Conservation (phyloP, 2,329 filamentous ascomycete species). For the Cladosporium sp. region DNA sequence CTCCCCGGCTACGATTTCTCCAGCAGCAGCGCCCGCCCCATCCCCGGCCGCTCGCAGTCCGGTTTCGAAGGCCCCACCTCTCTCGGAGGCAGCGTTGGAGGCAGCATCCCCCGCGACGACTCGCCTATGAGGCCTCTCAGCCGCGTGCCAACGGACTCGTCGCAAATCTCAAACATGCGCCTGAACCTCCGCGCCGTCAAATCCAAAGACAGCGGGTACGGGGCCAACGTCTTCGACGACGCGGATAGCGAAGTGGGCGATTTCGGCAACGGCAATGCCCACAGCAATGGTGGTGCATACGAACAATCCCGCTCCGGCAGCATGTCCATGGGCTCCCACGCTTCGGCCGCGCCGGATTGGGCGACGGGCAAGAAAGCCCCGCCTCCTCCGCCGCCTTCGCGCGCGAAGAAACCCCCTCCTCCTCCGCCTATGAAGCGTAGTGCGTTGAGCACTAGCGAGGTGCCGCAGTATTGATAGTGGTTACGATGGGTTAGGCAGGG, state of each 20-base stretch:
- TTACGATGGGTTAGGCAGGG: too few species aligned
- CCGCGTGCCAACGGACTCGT: conserved; percentile 52
- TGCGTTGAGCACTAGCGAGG: conserved; percentile 39
- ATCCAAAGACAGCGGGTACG: conserved; percentile 29
- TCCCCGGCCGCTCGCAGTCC: conserved; percentile 48
- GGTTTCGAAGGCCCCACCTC: conserved; percentile 50
- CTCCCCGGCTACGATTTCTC: conserved; percentile 40
- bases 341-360: conserved; percentile 19
- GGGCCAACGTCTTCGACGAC: conserved; percentile 46
- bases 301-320: conserved; percentile 22
- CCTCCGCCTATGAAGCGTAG: conserved; percentile 61
- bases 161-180: conserved; percentile 44
- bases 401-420: conserved; percentile 60
- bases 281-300: neutral
- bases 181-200: conserved; percentile 40
- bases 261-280: conserved; percentile 7
- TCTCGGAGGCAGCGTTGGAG: conserved; percentile 48
- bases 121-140: conserved; percentile 40
- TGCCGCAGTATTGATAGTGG: conserved; percentile 26
- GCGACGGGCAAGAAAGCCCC: conserved; percentile 53
- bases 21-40: conserved; percentile 37
- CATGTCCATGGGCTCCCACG: conserved; percentile 14
- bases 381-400: conserved; percentile 51
- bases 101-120: conserved; percentile 44
- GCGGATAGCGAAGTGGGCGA: conserved; percentile 43